phyloP scores from a whole-genome alignment of 2,329 filamentous ascomycete species.

The Xylaria sp. region DNA sequence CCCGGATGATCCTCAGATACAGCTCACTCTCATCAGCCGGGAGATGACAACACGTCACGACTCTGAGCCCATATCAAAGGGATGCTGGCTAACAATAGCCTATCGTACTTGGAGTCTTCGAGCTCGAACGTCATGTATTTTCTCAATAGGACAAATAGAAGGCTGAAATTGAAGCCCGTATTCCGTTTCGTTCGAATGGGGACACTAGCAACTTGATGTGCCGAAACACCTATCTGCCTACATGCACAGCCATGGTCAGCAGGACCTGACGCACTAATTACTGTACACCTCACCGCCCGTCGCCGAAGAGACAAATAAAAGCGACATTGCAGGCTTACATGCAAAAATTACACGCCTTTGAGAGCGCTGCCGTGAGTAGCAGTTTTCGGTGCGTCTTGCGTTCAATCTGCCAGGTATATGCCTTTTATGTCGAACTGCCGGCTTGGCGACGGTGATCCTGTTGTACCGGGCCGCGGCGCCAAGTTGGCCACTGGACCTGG shows the following conservation, averaged over 20 bases:
- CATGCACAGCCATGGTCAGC: too few relatives aligned
- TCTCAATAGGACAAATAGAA: not conserved
- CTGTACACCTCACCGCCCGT: slow-evolving; percentile 5
- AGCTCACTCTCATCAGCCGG: slow-evolving; percentile 20
- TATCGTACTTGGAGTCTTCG: slow-evolving; percentile 5
- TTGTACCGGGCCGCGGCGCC: not conserved
- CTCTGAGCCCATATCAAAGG: slow-evolving; percentile 13
- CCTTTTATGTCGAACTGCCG: slow-evolving; percentile 25
- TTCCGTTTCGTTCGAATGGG: too few relatives aligned
- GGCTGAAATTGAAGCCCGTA: too few relatives aligned
- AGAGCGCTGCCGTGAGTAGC: slow-evolving; percentile 10
- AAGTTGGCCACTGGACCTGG: slow-evolving; percentile 2
- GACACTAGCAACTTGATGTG: too few relatives aligned
- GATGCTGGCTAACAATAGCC: slow-evolving; percentile 14
- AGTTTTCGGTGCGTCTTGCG: slow-evolving; percentile 10
- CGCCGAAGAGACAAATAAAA: slow-evolving; percentile 8
- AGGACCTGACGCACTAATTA: slow-evolving; percentile 9
- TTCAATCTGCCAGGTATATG: slow-evolving; percentile 13
- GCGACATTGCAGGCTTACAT: slow-evolving; percentile 8
- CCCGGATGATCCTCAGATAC: slow-evolving; percentile 27
- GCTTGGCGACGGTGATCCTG: slow-evolving; percentile 23
- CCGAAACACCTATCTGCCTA: too few relatives aligned
- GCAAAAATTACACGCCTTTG: slow-evolving; percentile 10
- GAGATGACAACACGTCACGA: slow-evolving; percentile 17
- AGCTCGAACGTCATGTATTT: slow-evolving; percentile 11